Evolutionary conservation across 371 early-diverging fungal genomes (phyloP).

Genomic region (Nematocida homosporus): DNA sequence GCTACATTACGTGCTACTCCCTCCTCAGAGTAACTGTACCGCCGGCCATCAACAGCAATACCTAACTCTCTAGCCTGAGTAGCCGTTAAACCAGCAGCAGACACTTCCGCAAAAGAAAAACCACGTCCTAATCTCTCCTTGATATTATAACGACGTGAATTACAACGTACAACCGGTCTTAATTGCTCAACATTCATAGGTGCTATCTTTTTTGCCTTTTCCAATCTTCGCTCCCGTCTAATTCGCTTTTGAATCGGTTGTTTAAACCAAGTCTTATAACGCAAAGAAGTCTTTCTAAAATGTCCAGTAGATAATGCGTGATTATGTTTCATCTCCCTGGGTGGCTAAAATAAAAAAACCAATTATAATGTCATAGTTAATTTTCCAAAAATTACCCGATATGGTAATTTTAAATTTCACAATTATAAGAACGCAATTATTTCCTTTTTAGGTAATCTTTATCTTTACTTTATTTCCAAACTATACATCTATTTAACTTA

Average conservation of each 20-base stretch:
- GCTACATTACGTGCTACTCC: conserved; percentile 84
- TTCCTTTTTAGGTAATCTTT: too few species aligned
- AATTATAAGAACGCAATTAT: too few species aligned
- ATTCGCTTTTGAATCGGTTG: conserved; percentile 90
- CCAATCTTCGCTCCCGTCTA: conserved; percentile 77
- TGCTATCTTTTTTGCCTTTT: conserved; percentile 88
- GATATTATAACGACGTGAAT: conserved; percentile 94
- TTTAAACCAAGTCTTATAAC: conserved; percentile 96
- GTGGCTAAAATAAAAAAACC: conserved; percentile 60
- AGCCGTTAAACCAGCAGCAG: conserved; percentile 84
- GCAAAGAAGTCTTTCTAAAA: conserved; percentile 95
- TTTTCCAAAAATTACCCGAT: too few species aligned
- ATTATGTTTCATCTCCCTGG: conserved; percentile 74
- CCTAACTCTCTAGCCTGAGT: conserved; percentile 91
- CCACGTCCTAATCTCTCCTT: conserved; percentile 94
- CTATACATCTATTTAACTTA: too few species aligned
- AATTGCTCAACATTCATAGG: conserved; percentile 93
- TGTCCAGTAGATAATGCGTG: conserved; percentile 92
- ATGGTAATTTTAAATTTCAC: too few species aligned
- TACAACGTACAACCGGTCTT: conserved; percentile 92
- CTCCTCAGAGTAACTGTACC: conserved; percentile 90
- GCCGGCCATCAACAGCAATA: conserved; percentile 92
- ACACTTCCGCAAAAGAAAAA: conserved; percentile 93
- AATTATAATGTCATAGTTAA: too few species aligned
- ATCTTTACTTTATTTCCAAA: too few species aligned